Evolutionary conservation across 2,329 filamentous ascomycete species (phyloP).

Genomic region (Trichoderma semiorbis): DNA sequence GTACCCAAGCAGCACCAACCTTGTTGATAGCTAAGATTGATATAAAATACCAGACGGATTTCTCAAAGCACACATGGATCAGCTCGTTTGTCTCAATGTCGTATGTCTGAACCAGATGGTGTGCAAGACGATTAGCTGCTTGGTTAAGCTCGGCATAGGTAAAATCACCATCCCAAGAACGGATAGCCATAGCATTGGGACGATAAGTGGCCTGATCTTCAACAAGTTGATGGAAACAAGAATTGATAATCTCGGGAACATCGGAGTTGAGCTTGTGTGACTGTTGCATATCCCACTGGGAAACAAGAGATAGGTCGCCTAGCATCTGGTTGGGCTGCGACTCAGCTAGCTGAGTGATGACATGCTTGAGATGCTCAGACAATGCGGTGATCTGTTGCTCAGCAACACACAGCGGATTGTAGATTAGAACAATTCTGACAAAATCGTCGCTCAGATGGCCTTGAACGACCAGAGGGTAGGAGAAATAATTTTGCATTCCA

Average conservation of each 20-base stretch:
- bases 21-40: slow-evolving; percentile 28
- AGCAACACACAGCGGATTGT: not conserved
- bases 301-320: not conserved
- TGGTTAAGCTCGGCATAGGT: slow-evolving; percentile 21
- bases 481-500: slow-evolving; percentile 9
- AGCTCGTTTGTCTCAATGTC: slow-evolving; percentile 24
- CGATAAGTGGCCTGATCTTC: not conserved
- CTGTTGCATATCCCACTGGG: not conserved
- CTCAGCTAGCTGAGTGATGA: not conserved
- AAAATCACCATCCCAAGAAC: slow-evolving; percentile 22
- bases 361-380: slow-evolving; percentile 6
- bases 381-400: not conserved
- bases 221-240: slow-evolving; percentile 14
- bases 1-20: slow-evolving; percentile 22
- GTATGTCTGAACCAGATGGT: not conserved
- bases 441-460: not conserved
- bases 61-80: slow-evolving; percentile 20
- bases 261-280: not conserved
- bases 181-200: slow-evolving; percentile 12
- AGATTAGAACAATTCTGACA: not conserved
- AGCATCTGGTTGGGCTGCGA: not conserved
- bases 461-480: slow-evolving; percentile 1
- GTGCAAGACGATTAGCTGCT: not conserved
- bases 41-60: slow-evolving; percentile 23
- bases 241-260: not conserved